Percentiles rank a stretch among this genome's conserved stretches.
These are phyloP conservation scores for Aspergillus versicolor DNA, from an alignment of 2,329 filamentous ascomycete species.

Conservation along the genomic window DNA sequence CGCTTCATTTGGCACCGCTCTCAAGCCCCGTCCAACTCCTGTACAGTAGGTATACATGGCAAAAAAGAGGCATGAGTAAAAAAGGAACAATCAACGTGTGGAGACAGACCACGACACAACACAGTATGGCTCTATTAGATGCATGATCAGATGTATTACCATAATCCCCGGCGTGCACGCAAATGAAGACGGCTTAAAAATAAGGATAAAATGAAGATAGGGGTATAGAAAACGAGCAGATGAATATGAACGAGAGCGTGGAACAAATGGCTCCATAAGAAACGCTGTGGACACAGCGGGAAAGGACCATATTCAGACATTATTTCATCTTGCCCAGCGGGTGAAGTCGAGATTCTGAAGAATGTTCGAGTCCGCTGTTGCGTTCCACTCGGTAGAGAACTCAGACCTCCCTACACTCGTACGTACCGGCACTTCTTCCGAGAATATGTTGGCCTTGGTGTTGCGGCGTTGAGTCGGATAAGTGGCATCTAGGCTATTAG, in stretches of 20 bases:
- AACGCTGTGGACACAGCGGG: neutral
- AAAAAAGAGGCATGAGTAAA: neutral
- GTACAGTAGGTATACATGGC: slow-evolving; percentile 4
- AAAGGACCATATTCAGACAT: neutral
- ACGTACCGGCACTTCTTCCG: slow-evolving; percentile 36
- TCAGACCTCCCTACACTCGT: slow-evolving; percentile 32
- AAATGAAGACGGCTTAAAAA: neutral
- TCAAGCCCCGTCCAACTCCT: neutral
- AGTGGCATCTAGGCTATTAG: slow-evolving; percentile 32
- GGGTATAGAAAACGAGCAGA: neutral
- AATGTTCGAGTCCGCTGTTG: slow-evolving; percentile 37
- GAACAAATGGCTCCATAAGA: neutral
- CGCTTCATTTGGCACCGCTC: neutral
- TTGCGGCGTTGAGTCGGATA: slow-evolving; percentile 35
- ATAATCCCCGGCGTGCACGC: neutral
- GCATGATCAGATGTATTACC: neutral
- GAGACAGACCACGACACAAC: neutral
- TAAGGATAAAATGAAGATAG: neutral
- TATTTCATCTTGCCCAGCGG: slow-evolving; percentile 41
- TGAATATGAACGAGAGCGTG: neutral
- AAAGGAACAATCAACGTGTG: neutral
- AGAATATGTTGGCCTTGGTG: slow-evolving; percentile 40
- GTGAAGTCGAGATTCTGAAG: slow-evolving; percentile 44
- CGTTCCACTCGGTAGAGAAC: slow-evolving; percentile 38
- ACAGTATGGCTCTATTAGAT: neutral